Evolutionary conservation across 2,329 filamentous ascomycete genomes (phyloP).

Genomic region (Moelleriella libera): DNA sequence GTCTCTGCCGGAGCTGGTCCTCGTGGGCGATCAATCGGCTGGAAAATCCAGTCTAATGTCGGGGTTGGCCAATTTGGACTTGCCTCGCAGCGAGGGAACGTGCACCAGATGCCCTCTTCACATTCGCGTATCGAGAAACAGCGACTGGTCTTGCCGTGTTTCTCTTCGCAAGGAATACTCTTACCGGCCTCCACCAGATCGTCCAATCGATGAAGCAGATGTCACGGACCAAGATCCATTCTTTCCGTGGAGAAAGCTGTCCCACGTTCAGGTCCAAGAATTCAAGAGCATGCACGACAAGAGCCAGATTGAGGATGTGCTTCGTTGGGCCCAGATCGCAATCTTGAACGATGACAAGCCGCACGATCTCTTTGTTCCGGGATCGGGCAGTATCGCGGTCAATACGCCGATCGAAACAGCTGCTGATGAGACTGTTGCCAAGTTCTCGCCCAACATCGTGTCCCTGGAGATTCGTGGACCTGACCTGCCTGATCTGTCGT

Average conservation of each 20-base stretch:
- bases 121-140: conserved; percentile 50
- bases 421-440: conserved; percentile 34
- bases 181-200: conserved; percentile 28
- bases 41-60: conserved; percentile 64
- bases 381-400: conserved; percentile 24
- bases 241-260: conserved; percentile 48
- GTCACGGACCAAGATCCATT: conserved; percentile 40
- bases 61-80: conserved; percentile 52
- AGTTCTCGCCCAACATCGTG: conserved; percentile 75
- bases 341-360: conserved; percentile 52
- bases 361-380: conserved; percentile 39
- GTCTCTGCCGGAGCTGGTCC: conserved; percentile 62
- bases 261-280: conserved; percentile 27
- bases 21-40: conserved; percentile 74
- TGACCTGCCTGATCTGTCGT: conserved; percentile 57
- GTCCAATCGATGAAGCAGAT: conserved; percentile 26
- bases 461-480: conserved; percentile 62
- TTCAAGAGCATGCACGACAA: conserved; percentile 54
- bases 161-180: conserved; percentile 51
- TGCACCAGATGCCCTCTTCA: conserved; percentile 75
- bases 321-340: conserved; percentile 65
- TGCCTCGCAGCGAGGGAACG: conserved; percentile 55
- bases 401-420: conserved; percentile 19
- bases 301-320: conserved; percentile 47
- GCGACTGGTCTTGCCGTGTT: conserved; percentile 55